Conservation (phyloP, 345 rosid genomes). For the Eucalyptus paniculata region DNA sequence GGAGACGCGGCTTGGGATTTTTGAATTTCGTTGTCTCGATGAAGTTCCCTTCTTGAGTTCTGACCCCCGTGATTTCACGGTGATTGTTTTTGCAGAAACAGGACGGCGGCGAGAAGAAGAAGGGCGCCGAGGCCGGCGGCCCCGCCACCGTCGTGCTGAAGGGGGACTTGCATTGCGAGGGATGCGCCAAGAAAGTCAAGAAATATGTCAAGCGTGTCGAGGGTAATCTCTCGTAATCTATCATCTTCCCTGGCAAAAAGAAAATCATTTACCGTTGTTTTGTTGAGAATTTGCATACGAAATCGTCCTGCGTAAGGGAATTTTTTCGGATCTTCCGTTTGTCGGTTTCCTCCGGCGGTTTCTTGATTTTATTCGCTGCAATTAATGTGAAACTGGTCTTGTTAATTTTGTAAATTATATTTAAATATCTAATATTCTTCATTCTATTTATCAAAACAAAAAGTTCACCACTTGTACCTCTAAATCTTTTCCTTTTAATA, state of each 20-base stretch:
- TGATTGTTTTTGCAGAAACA: background rate
- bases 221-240: background rate
- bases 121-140: conserved; percentile 18
- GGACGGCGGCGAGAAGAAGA: conserved; percentile 35
- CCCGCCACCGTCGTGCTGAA: conserved; percentile 37
- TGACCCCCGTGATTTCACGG: background rate
- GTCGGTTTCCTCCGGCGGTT: background rate
- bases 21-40: background rate
- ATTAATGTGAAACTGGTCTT: background rate
- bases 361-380: background rate
- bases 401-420: background rate
- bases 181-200: conserved; percentile 54
- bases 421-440: background rate
- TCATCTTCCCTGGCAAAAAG: background rate
- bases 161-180: conserved; percentile 81
- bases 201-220: background rate
- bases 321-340: background rate
- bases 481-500: background rate
- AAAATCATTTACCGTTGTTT: background rate
- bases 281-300: background rate
- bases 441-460: background rate
- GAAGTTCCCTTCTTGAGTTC: background rate
- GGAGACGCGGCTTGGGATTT: background rate
- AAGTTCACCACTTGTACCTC: background rate
- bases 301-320: background rate